Evolutionary conservation across 768 basidiomycete species (phyloP), one percentile per base, ranked within the genome.

Genomic region (Serendipita vermifera): DNA sequence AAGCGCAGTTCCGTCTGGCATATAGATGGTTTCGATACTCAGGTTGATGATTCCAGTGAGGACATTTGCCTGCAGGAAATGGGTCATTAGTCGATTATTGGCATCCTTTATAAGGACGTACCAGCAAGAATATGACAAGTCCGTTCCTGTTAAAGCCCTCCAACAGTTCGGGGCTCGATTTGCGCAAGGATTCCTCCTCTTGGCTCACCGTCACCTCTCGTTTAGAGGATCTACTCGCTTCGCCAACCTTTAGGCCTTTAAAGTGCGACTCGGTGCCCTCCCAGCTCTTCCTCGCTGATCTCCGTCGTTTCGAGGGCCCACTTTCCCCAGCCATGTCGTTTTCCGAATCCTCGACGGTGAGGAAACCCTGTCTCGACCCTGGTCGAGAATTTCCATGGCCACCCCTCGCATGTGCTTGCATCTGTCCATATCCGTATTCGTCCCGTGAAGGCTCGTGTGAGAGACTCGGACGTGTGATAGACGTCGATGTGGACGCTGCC

Each of bases 41-140:
- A 97, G 62, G 65, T 97, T 99, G 59, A 93, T 72, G 11, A 87
- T 60, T 0, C 94, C 94, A 0, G 94, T 99, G 31, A 77, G 66
- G 0, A 94, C 70, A 65, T 98, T 98, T 0, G 92, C 88, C 91
- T 94, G 7, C 24, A 3, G 31, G 48, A 51, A 26, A 60, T 26
- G 32, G 59, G 14, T 57, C 5, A 14, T 32, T 15, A 33, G 22
- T 3, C 3, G n/a, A 7, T 15, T 17, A 38, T 33, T 13, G 58
- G 31, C 13, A 17, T 31, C 31, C 55, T 33, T 20, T 9, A 11
- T 40, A 43, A 48, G 14, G 9, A 76, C 87, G 59, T 61, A 91
- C 93, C 22, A 86, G 59, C 1, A 99, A 76, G 68, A 99, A 99
- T 20, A 93, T 63, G 4, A 72, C 69, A 9, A 98, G 69, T 0